Base-by-base conservation (phyloP, 1,284 basidiomycete genomes). In the Apiotrichum mycotoxinovorans region DNA sequence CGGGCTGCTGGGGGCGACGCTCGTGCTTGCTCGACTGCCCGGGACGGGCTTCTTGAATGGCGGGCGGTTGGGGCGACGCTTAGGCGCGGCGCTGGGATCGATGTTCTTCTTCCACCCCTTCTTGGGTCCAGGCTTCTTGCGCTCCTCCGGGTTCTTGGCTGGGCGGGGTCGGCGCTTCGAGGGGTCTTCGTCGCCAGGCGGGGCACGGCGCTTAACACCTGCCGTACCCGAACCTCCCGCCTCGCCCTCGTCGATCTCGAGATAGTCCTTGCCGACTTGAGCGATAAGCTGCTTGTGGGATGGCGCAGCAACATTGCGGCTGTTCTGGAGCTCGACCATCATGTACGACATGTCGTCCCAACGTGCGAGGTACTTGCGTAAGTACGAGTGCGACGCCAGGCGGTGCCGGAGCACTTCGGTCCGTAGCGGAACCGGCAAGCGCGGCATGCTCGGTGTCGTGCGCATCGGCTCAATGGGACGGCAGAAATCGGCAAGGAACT, bases 301-400 rank as follows among this genome's bases (percentile, higher is more conserved):
- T 3, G 69, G 70, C 33, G 40, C 40, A 2, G 61, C 50, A n/a
- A 68, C 65, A 37, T 70, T 61, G 23, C 58, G 51, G 25, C 62
- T 61, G 18, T 49, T 40, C 38, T 63, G 64, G 11, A 74, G 56
- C 42, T 70, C 70, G n/a, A 54, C 58, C 12, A 57, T 58, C 66
- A 73, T 70, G 56, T 69, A 66, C 8, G 64, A 56, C 69, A 75
- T 73, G 52, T 69, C 62, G 55, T 75, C 72, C 60, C 71, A 74
- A 23, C 74, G 64, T 34, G 67, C 61, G 20, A 71, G 65, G 53
- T 74, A 74, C 55, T 75, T 75, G 38, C 53, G 54, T 45, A 71
- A 46, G 18, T 57, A 54, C 1, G 69, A 56, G 34, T 69, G 53
- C 4, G 64, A 56, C 4, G 66, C 56, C 1, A 75, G 66, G 1